Conservation (phyloP, 805 yeast genomes). For the Komagataella populi region DNA sequence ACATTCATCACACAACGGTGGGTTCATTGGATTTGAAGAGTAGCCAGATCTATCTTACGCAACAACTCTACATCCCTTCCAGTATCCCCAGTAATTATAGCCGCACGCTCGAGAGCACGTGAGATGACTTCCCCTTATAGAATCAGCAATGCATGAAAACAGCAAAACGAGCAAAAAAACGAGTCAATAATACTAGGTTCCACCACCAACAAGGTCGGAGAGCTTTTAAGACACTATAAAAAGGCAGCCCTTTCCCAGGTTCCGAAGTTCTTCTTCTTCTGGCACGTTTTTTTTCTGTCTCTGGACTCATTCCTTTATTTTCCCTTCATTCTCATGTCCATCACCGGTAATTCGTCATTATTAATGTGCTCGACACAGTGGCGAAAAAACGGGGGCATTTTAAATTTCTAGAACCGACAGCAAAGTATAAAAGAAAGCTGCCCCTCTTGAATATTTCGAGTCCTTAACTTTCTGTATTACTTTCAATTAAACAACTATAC, state of each 20-base stretch:
- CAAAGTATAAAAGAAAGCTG: neutral
- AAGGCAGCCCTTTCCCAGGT: neutral
- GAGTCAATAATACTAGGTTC: neutral
- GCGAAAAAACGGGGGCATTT: neutral
- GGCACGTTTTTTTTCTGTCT: no score
- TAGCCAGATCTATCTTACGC: conserved; percentile 1
- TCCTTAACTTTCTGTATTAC: neutral
- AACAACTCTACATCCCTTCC: neutral
- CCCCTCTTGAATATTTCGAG: neutral
- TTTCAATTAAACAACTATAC: neutral
- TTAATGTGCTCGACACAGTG: neutral
- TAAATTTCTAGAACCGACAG: neutral
- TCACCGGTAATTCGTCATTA: neutral
- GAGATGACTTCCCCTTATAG: neutral
- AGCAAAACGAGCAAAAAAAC: neutral
- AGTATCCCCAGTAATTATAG: neutral
- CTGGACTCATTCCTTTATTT: no score
- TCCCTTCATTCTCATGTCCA: no score
- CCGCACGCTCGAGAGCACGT: neutral
- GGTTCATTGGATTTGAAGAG: conserved; percentile 16
- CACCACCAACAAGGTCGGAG: neutral
- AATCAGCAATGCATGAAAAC: neutral
- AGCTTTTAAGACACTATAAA: neutral
- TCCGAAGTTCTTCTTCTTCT: neutral
- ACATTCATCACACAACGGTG: conserved; percentile 47